Evolutionary conservation across 768 basidiomycete genomes (phyloP).

Genomic region (Leccinum aurantiacum): DNA sequence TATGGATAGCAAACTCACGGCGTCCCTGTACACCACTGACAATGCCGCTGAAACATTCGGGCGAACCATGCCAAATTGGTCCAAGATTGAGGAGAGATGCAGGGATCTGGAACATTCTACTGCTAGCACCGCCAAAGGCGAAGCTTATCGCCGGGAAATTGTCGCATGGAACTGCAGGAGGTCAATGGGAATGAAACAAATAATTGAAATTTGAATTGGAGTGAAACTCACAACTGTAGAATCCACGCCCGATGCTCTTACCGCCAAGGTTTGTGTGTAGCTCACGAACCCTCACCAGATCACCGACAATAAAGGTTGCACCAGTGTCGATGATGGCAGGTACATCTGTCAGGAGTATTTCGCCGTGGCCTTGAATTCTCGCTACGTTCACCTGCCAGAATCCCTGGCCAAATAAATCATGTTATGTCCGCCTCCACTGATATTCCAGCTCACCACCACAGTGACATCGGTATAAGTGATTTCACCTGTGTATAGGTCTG

Average conservation of each 20-base stretch:
- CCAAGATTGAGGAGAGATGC: background rate
- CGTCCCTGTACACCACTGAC: background rate
- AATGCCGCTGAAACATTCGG: background rate
- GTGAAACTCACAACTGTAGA: background rate
- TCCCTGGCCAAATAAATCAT: too few species aligned
- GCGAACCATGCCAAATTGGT: background rate
- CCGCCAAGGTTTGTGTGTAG: background rate
- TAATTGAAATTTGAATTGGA: background rate
- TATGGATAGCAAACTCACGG: background rate
- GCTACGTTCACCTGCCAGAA: background rate
- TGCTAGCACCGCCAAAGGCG: background rate
- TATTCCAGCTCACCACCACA: background rate
- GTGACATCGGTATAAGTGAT: background rate
- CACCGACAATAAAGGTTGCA: background rate
- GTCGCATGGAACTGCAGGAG: background rate
- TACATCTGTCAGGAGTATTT: background rate
- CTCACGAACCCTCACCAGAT: background rate
- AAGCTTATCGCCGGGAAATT: background rate
- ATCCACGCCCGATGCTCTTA: background rate
- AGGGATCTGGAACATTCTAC: background rate
- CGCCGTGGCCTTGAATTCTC: background rate
- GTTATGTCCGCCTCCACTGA: too few species aligned
- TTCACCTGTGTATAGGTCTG: background rate
- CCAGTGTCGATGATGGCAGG: background rate
- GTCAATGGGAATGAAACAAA: background rate